These are phyloP conservation scores for Monilinia laxa DNA, from an alignment of 2,329 filamentous ascomycete genomes.

Conservation along the genomic window DNA sequence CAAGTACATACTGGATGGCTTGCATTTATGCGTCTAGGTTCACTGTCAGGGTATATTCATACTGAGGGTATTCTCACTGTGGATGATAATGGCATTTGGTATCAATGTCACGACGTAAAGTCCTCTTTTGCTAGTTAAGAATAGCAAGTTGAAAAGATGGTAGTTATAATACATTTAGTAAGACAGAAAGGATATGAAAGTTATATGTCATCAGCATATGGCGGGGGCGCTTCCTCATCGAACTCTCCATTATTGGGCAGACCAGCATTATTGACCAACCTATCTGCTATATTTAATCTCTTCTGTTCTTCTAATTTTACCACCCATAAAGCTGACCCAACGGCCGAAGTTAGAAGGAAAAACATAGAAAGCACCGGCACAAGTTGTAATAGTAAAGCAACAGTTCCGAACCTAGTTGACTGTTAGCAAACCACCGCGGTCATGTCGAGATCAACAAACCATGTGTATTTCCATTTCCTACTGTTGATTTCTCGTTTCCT, in stretches of 20 bases:
- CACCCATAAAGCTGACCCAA: slow-evolving; percentile 84
- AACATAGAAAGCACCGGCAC: slow-evolving; percentile 90
- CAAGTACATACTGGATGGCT: too few species aligned
- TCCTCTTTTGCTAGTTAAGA: background rate
- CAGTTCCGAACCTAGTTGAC: slow-evolving; percentile 67
- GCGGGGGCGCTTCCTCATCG: slow-evolving; percentile 34
- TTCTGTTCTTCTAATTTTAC: slow-evolving; percentile 66
- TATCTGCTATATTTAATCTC: slow-evolving; percentile 31
- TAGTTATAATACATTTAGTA: background rate
- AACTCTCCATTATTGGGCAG: slow-evolving; percentile 10
- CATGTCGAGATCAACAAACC: slow-evolving; percentile 46
- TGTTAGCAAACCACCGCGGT: slow-evolving; percentile 23
- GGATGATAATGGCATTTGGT: background rate
- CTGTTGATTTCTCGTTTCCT: slow-evolving; percentile 66
- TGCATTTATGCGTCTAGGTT: background rate
- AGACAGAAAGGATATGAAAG: background rate
- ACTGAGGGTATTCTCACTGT: background rate
- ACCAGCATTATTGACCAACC: slow-evolving; percentile 17
- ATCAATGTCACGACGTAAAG: background rate
- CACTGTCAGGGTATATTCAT: background rate
- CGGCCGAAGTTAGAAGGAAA: slow-evolving; percentile 84
- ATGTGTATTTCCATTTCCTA: slow-evolving; percentile 79
- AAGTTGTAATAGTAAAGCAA: slow-evolving; percentile 82
- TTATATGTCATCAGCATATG: slow-evolving; percentile 38
- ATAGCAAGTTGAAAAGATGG: background rate